Conservation (phyloP, 345 rosid genomes). For the Acer negundo region DNA sequence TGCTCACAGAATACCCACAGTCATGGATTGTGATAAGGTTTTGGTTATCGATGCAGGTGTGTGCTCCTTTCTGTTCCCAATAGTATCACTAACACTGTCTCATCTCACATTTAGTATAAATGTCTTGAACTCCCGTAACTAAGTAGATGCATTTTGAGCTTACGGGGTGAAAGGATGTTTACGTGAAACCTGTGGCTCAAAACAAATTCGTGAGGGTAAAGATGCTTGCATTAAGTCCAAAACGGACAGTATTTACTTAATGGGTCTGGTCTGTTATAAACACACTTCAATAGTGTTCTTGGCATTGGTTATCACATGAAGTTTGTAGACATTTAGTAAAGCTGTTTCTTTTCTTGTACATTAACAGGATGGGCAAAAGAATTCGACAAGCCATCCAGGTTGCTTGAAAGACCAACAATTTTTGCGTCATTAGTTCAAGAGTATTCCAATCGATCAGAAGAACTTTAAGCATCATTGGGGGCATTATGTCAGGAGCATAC, state of each 20-base stretch:
- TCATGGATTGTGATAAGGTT: constrained; percentile 92
- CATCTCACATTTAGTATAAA: no score
- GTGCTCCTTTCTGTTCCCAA: not conserved
- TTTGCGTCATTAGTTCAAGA: constrained; percentile 90
- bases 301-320: not conserved
- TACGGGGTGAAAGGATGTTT: no score
- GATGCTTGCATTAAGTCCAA: no score
- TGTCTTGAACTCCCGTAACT: no score
- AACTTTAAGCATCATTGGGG: constrained; percentile 30
- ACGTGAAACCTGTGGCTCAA: no score
- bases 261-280: not conserved
- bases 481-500: not conserved
- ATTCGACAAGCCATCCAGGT: constrained; percentile 68
- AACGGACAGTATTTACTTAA: no score
- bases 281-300: not conserved
- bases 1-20: constrained; percentile 96
- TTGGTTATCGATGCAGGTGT: constrained; percentile 83
- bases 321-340: not conserved
- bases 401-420: constrained; percentile 71
- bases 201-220: no score
- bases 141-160: no score
- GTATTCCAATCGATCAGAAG: constrained; percentile 81
- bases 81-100: not conserved
- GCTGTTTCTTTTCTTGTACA: not conserved
- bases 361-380: constrained; percentile 72